phyloP scores from a whole-genome alignment of 352 stramenopile genomes.

The Globisporangium iwayamae region DNA sequence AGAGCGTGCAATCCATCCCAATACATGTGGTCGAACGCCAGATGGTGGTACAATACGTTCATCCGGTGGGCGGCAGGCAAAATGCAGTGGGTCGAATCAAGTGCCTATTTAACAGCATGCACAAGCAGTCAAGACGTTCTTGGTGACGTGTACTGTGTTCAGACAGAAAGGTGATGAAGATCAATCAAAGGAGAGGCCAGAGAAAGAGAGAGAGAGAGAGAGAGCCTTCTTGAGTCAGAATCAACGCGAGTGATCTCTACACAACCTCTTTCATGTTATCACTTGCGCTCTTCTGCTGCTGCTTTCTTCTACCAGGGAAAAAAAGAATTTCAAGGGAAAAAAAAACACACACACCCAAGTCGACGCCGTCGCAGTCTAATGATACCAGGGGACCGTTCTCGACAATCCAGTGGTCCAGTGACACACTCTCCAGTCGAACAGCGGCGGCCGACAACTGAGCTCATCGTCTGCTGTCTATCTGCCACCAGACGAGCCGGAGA shows the following conservation, averaged over 20 bases:
- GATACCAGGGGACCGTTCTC: neutral
- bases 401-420: neutral
- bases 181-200: neutral
- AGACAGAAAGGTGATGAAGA: too few relatives aligned
- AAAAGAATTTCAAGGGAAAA: neutral
- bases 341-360: neutral
- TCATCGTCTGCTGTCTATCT: slow-evolving; percentile 42
- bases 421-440: neutral
- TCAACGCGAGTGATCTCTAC: neutral
- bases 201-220: too few relatives aligned
- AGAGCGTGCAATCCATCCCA: neutral
- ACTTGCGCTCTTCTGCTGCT: neutral
- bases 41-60: neutral
- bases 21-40: neutral
- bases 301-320: neutral
- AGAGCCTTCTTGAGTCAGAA: neutral
- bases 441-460: neutral
- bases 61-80: neutral
- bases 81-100: neutral
- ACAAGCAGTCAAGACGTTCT: neutral
- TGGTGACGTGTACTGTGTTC: too few relatives aligned
- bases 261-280: neutral
- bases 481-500: slow-evolving; percentile 35
- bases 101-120: neutral
- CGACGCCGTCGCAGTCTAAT: neutral